Evolutionary conservation across 192 early-diverging fungal genomes (phyloP).

Genomic region (Linnemannia exigua): DNA sequence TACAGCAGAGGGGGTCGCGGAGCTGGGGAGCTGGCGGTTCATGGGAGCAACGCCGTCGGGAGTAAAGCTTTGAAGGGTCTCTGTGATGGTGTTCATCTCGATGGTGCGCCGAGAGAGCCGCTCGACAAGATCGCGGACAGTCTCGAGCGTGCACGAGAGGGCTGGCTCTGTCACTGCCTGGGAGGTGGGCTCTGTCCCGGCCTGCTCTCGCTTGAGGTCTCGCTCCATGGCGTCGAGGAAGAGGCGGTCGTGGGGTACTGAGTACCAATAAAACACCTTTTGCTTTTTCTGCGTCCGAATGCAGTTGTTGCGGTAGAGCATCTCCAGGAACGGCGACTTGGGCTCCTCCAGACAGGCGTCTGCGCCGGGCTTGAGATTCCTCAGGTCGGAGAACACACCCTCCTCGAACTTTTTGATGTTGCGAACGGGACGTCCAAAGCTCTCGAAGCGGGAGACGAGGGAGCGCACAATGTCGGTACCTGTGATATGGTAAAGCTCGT

Average conservation of each 20-base stretch:
- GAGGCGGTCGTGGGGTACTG: slow-evolving; percentile 93
- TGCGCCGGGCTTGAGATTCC: slow-evolving; percentile 95
- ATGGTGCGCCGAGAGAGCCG: slow-evolving; percentile 62
- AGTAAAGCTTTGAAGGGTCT: slow-evolving; percentile 50
- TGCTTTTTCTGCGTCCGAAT: slow-evolving; percentile 99
- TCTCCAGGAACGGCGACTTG: slow-evolving; percentile 93
- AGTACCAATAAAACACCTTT: slow-evolving; percentile 99
- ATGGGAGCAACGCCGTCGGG: slow-evolving; percentile 47
- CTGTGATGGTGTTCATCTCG: slow-evolving; percentile 51
- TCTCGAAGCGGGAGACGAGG: slow-evolving; percentile 92
- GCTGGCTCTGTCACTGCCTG: slow-evolving; percentile 77
- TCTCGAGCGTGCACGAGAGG: slow-evolving; percentile 72
- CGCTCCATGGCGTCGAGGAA: slow-evolving; percentile 97
- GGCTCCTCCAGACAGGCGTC: slow-evolving; percentile 95
- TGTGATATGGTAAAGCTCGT: slow-evolving; percentile 94
- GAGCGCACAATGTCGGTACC: slow-evolving; percentile 96
- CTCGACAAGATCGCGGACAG: slow-evolving; percentile 69
- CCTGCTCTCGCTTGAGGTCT: slow-evolving; percentile 94
- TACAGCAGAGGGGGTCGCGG: slow-evolving; percentile 25
- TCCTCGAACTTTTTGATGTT: slow-evolving; percentile 99
- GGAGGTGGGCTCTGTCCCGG: slow-evolving; percentile 88
- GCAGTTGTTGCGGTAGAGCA: slow-evolving; percentile 96
- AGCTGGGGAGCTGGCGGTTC: slow-evolving; percentile 40
- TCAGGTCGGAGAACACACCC: slow-evolving; percentile 95
- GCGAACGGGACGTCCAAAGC: slow-evolving; percentile 87